Conservation (phyloP, 352 stramenopile species). For the Pythium biforme region DNA sequence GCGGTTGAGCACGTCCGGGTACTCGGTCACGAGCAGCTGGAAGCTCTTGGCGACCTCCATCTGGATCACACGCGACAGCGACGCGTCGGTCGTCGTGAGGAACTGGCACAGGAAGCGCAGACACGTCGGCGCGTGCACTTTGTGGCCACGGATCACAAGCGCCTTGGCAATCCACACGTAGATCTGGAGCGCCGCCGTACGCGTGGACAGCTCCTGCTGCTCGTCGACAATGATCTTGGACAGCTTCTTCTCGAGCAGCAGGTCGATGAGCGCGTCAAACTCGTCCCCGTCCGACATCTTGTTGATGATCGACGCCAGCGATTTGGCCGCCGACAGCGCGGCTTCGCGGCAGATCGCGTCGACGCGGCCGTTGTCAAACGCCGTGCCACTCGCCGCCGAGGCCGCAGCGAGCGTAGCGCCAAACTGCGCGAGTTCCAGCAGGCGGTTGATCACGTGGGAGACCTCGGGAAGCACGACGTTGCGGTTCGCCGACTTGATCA, state of each 20-base stretch:
- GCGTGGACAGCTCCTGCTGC: conserved; percentile 35
- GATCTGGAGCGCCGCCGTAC: conserved; percentile 72
- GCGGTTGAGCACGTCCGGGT: conserved; percentile 77
- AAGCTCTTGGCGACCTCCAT: conserved; percentile 83
- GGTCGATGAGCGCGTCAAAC: conserved; percentile 71
- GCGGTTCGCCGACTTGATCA: conserved; percentile 77
- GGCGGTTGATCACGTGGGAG: conserved; percentile 66
- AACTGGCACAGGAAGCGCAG: conserved; percentile 74
- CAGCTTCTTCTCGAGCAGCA: conserved; percentile 69
- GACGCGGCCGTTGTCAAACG: conserved; percentile 26
- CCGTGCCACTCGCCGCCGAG: conserved; percentile 3
- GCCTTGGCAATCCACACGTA: conserved; percentile 86
- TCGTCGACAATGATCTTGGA: conserved; percentile 52
- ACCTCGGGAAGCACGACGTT: conserved; percentile 56
- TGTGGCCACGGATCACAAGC: conserved; percentile 76
- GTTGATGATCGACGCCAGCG: conserved; percentile 84
- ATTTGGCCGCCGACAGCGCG: conserved; percentile 65
- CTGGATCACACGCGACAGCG: conserved; percentile 38
- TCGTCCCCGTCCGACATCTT: conserved; percentile 82
- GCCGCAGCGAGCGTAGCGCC: conserved; percentile 12
- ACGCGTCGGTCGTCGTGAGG: conserved; percentile 31
- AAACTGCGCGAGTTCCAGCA: conserved; percentile 76
- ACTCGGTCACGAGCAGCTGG: conserved; percentile 75
- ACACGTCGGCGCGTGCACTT: conserved; percentile 61
- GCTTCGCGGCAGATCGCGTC: conserved; percentile 49